Conservation (phyloP, 805 yeast genomes). For the Myxozyma mucilagina region DNA sequence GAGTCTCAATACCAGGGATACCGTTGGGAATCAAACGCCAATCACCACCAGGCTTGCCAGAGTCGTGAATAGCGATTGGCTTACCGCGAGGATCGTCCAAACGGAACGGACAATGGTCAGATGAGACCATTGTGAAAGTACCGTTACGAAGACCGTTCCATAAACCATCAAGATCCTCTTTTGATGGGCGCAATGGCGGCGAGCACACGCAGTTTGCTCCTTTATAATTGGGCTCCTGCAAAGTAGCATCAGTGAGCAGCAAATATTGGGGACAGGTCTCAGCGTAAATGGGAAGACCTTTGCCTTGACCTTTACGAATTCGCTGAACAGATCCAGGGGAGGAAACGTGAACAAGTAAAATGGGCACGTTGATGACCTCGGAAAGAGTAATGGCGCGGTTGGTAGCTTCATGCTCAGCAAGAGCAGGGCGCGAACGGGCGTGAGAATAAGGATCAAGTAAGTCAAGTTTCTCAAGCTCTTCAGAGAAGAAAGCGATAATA, state of each 20-base stretch:
- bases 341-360: conserved; percentile 53
- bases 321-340: conserved; percentile 46
- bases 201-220: conserved; percentile 56
- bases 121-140: conserved; percentile 49
- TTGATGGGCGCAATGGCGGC: conserved; percentile 51
- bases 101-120: conserved; percentile 52
- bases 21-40: conserved; percentile 49
- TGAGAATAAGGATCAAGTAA: conserved; percentile 50
- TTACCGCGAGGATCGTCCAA: conserved; percentile 48
- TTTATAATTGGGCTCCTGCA: conserved; percentile 45
- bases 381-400: conserved; percentile 51
- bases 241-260: conserved; percentile 45
- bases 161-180: conserved; percentile 47
- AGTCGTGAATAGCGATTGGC: conserved; percentile 39
- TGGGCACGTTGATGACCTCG: conserved; percentile 49
- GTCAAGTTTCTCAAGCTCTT: conserved; percentile 45
- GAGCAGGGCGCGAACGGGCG: conserved; percentile 49
- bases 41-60: conserved; percentile 32
- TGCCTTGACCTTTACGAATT: conserved; percentile 48
- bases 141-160: conserved; percentile 52
- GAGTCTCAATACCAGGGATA: conserved; percentile 52
- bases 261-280: conserved; percentile 57
- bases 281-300: conserved; percentile 47
- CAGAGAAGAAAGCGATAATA: conserved; percentile 47
- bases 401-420: conserved; percentile 54